Base-by-base conservation (phyloP, 148 eudicot species). In the Beta vulgaris region DNA sequence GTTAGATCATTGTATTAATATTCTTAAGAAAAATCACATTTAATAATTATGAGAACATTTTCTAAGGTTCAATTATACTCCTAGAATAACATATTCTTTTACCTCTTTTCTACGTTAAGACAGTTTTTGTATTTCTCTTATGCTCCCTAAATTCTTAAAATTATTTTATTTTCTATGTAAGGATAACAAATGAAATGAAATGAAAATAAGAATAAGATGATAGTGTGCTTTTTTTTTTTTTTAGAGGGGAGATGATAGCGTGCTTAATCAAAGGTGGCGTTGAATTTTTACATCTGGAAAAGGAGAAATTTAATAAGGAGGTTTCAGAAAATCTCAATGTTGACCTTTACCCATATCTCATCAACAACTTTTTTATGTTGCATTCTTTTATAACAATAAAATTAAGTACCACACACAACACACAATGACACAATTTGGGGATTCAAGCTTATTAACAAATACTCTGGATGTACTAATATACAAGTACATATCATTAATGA, bases 361-460 rank as follows among this genome's bases (percentile, higher is more conserved):
- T 51, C 55, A 51, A 51, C 23, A 51, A 18, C 23, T 51, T 25
- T 18, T 18, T 6, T 21, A n/a, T 19, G 21, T 51, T 51, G 55
- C 25, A n/a, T 18, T 51, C 9, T 19, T 18, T 7, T 51, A 51
- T 51, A 19, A 51, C n/a, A 51, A 51, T 19, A 9, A 11, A 51
- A 51, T 51, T 6, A 51, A 51, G 26, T 51, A 51, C 57, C 6
- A 9, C 57, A 19, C 57, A 51, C 57, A n/a, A n/a, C n/a, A n/a
- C n/a, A n/a, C n/a, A n/a, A n/a, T n/a, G n/a, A n/a, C n/a, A 51
- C n/a, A 51, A 51, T 19, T 51, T 51, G 57, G 57, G 57, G 57
- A 51, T 51, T 51, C 26, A 51, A 51, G 57, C 57, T 19, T 51
- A 4, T 51, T 51, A 51, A 6, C 26, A 51, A 51, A 19, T 19